Percentiles rank a stretch among this genome's conserved stretches.
These are phyloP conservation scores for Cryptococcus floricola DNA, from an alignment of 1,284 basidiomycete species.

Conservation along the genomic window DNA sequence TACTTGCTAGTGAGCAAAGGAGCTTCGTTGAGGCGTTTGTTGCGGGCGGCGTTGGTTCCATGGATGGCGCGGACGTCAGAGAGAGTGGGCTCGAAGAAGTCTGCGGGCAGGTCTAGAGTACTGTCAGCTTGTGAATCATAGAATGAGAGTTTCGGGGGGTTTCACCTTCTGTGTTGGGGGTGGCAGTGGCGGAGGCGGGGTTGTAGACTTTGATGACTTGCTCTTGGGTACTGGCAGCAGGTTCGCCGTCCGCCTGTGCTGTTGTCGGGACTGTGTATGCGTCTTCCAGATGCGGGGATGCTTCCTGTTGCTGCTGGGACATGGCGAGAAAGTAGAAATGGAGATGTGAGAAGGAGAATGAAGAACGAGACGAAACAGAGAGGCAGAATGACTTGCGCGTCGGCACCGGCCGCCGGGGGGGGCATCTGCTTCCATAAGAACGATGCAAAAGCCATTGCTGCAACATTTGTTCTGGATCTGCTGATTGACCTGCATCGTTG, in stretches of 20 bases:
- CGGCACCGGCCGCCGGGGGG: too few relatives aligned
- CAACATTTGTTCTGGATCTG: neutral
- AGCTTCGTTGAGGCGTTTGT: constrained; percentile 40
- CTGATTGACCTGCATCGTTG: too few relatives aligned
- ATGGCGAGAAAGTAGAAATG: too few relatives aligned
- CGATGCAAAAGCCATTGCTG: too few relatives aligned
- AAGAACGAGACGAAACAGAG: too few relatives aligned
- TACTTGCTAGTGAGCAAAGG: constrained; percentile 40
- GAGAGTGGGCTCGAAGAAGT: constrained; percentile 42
- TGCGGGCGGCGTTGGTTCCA: constrained; percentile 28
- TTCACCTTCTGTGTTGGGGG: neutral
- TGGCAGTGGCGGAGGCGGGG: constrained; percentile 1
- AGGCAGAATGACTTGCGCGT: too few relatives aligned
- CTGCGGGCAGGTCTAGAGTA: constrained; percentile 27
- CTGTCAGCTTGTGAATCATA: neutral
- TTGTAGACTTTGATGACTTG: constrained; percentile 18
- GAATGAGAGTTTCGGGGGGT: neutral
- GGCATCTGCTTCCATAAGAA: too few relatives aligned
- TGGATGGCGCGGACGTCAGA: constrained; percentile 42
- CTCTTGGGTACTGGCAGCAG: neutral
- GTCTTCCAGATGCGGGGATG: neutral
- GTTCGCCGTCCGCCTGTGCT: neutral
- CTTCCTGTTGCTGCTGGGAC: neutral
- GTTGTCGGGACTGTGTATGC: neutral
- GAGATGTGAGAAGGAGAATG: too few relatives aligned